Base-by-base conservation (phyloP, 768 basidiomycete species). In the Chalciporus piperatus region DNA sequence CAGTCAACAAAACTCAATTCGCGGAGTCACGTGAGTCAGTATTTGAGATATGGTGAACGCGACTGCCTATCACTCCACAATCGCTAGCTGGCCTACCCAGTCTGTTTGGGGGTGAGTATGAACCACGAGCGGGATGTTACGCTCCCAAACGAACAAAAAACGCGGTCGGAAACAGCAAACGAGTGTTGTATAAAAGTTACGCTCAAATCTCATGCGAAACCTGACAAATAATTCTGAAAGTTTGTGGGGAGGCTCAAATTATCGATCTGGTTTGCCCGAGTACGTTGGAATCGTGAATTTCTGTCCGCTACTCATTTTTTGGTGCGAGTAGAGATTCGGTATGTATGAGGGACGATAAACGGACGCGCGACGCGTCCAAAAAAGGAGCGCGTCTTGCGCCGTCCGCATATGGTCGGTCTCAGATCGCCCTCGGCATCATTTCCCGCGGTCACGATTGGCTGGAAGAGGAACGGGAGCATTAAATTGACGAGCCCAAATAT, bases 331-430 rank as follows among this genome's bases (percentile, higher is more conserved):
- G 25, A 65, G 61, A 70, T 60, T 58, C 30, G 65, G 59, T 63
- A 55, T 70, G 69, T 70, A 56, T 55, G 35, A 25, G 58, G 42
- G 52, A 19, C 33, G 57, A 48, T 55, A 37, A 61, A 62, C 59
- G 43, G 52, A 55, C 48, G 47, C 58, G 65, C 61, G 71, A 64
- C 60, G 54, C 61, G 64, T 72, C 71, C 70, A 50, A 60, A 73
- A 65, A 64, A 61, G 71, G 71, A 61, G 57, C 69, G 72, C 71
- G 69, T 70, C 70, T 59, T 70, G 62, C 69, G 70, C 72, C 70
- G 52, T 55, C 68, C 54, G n/a, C 41, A 51, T 65, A 51, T 62
- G 58, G 61, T 4, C 52, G 52, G 70, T 74, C 67, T 69, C 43
- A 69, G 70, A 72, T 72, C 52, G 51, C 53, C 46, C 16, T n/a